phyloP scores from a whole-genome alignment of 306 rosid genomes.

The Geum urbanum region DNA sequence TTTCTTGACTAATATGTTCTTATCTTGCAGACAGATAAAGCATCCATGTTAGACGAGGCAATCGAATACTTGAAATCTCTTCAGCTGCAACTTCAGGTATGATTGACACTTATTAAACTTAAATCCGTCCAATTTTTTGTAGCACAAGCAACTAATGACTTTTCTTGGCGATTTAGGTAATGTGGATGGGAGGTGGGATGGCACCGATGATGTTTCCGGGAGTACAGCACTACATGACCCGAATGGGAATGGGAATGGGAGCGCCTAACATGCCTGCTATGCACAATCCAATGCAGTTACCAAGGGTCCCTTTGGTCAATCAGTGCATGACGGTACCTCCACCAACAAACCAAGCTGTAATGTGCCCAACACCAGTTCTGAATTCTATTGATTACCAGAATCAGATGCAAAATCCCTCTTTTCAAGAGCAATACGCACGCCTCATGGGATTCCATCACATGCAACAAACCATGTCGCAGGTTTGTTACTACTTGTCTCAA shows the following conservation, averaged over 20 bases:
- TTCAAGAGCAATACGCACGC: constrained; percentile 62
- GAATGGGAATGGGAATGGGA: constrained; percentile 53
- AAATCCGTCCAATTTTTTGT: constrained; percentile 14
- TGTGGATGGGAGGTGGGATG: constrained; percentile 91
- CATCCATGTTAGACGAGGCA: constrained; percentile 86
- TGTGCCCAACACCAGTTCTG: constrained; percentile 52
- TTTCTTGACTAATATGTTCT: constrained; percentile 17
- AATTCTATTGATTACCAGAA: constrained; percentile 54
- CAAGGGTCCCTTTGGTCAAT: constrained; percentile 39
- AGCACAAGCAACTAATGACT: constrained; percentile 8
- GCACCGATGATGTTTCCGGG: constrained; percentile 78
- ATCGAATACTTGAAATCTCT: constrained; percentile 84
- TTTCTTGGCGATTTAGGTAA: constrained; percentile 42
- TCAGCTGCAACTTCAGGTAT: constrained; percentile 87
- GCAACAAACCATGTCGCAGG: constrained; percentile 76
- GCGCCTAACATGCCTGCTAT: constrained; percentile 51
- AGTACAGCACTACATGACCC: constrained; percentile 57
- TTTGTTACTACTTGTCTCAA: constrained; percentile 21
- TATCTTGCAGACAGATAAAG: constrained; percentile 75
- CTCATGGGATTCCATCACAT: constrained; percentile 65
- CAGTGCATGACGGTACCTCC: constrained; percentile 46
- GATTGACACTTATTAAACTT: constrained; percentile 2
- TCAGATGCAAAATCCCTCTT: constrained; percentile 55
- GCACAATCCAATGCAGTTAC: constrained; percentile 51
- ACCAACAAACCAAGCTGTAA: constrained; percentile 43